Base-by-base conservation (phyloP, 768 basidiomycete genomes). In the Hygrocybe coccinea region DNA sequence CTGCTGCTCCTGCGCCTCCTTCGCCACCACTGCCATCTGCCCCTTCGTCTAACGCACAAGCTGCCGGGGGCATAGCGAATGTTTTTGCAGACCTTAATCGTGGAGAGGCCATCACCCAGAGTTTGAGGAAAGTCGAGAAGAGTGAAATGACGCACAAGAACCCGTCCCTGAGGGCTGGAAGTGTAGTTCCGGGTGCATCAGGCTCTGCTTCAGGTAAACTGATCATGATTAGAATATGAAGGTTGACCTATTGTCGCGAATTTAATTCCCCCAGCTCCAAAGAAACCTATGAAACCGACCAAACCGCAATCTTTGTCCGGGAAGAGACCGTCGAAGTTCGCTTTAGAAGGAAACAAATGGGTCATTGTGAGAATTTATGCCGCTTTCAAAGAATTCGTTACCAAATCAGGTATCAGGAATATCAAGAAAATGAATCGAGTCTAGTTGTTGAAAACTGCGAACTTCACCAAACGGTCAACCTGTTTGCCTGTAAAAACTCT, bases 61-160 rank as follows among this genome's bases (percentile, higher is more conserved):
- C 71, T 12, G 71, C 69, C 2, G 82, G 82, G 2, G 86, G 87
- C 11, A 78, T 80, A 14, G 83, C 84, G 10, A 89, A 89, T 3
- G 89, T 99, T 22, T 95, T 99, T 54, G 91, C 93, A 1, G 82
- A 92, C 53, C 73, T 99, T 45, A 97, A 97, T 66, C 81, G 87
- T 39, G 95, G 95, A 1, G 89, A 85, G 59, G 85, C 87, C 3
- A 86, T 99, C 34, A 98, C 95, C 5, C 90, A 89, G 66, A 86
- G 89, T 10, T 70, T 99, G 62, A 85, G 88, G 61, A 97, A 97
- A 69, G 97, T 99, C 25, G 91, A 94, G 67, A 88, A 85, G 76
- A 94, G 90, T 59, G 88, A 97, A 69, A 95, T 95, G 94, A 97
- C 94, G 2, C 97, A 99, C 77, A 98, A 99, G 79, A 98, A 99